A percentile compares a stretch with the other conserved stretches of the same genome.
phyloP scores from a whole-genome alignment of 176 grass and related monocot genomes.

The Oryza glumipatula region DNA sequence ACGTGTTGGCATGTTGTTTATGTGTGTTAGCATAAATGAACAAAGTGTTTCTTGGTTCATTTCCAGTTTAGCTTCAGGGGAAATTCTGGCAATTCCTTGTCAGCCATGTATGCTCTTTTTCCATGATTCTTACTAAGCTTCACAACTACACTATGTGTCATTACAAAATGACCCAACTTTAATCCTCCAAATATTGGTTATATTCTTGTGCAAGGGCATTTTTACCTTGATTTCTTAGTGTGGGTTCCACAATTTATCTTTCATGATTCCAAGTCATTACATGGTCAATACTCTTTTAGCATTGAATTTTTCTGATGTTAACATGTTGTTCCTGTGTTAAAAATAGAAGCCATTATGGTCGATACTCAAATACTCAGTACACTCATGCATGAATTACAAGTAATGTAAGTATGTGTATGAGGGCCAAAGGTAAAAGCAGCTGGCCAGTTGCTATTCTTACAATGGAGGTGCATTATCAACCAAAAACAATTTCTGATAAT shows the following conservation, averaged over 20 bases:
- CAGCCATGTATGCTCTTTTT: not conserved
- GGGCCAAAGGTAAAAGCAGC: not conserved
- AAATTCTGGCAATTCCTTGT: not conserved
- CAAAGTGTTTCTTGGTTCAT: not conserved
- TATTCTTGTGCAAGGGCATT: not conserved
- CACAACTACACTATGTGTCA: not conserved
- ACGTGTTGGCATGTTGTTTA: not conserved
- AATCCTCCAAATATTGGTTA: not conserved
- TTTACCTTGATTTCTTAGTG: not conserved
- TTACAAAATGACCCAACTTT: not conserved
- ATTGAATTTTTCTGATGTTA: not conserved
- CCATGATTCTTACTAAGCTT: not conserved
- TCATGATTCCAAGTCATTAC: not conserved
- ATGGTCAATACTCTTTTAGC: not conserved
- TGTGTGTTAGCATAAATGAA: not conserved
- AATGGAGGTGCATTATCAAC: not conserved
- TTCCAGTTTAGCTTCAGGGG: not conserved
- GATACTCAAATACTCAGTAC: constrained; percentile 17
- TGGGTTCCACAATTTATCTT: not conserved
- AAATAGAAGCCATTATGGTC: not conserved
- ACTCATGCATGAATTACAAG: not conserved
- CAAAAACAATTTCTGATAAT: not conserved
- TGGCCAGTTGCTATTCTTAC: not conserved
- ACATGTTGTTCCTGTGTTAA: not conserved
- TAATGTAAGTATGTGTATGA: not conserved